Base-by-base conservation (phyloP, 768 basidiomycete species). In the Saitozyma sp. region DNA sequence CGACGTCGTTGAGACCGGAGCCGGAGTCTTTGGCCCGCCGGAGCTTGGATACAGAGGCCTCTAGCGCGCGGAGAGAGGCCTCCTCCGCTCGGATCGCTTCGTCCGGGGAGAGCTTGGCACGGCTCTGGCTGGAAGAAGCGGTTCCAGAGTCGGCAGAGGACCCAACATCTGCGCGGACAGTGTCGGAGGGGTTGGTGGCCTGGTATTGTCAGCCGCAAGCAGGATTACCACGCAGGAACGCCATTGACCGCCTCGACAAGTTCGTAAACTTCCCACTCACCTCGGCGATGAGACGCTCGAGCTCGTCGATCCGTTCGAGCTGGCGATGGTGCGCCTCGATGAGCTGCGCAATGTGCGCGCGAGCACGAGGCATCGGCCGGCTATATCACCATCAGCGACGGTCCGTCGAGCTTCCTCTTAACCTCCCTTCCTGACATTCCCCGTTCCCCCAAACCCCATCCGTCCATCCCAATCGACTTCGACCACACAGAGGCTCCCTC, bases 71-170 rank as follows among this genome's bases (percentile, higher is more conserved):
- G 9, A 79, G 52, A 11, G 71, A 68, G 8, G 61, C 70, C 60
- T 79, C 78, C 64, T 79, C 78, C 3, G 66, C 66, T 61, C 68
- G 69, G 54, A 79, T 65, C 42, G 70, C 71, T 52, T 77, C 74
- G 39, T 77, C 78, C 0, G 70, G 62, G 2, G 65, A 51, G 19
- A 73, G 43, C 48, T 68, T 68, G 6, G 64, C 3, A 6, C 49
- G 10, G 19, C 8, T 16, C 16, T 42, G 39, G 57, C 49, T 50
- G 49, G 37, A 20, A n/a, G 29, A 38, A 53, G 19, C n/a, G 59
- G 10, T 13, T 39, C 50, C 2, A 56, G 17, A 14, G 39, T 54
- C 16, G 50, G 54, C 16, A 4, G 38, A 43, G 50, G 55, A 50
- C 53, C 17, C 1, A 17, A 46, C 9, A 11, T 55, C 13, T 53